Base-by-base conservation (phyloP, 306 rosid species). In the Pterocarpus santalinus region DNA sequence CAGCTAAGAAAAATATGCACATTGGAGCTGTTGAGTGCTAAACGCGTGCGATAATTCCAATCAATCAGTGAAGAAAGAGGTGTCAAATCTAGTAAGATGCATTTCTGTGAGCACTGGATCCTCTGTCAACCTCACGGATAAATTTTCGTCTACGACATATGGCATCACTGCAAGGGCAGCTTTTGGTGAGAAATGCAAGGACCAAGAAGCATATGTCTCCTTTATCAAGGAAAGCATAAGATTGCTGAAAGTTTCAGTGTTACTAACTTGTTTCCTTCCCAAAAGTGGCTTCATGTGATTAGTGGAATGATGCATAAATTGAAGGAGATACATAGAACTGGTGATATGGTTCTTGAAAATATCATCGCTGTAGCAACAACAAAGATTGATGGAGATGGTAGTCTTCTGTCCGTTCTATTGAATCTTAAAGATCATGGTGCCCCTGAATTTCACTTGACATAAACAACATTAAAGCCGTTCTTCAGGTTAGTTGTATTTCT, bases 401-500 rank as follows among this genome's bases (percentile, higher is more conserved):
- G 57, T 51, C 57, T 51, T 51, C 61, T 55, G 30, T n/a, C 30
- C 8, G 74, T 69, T 36, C 82, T 84, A 62, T 16, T 84, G 55
- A 75, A 43, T 32, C 10, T 75, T 10, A 58, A 69, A 71, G 75
- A 75, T 3, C 28, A 46, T 0, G 73, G 17, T 22, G 61, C 38
- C 8, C 74, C 60, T 43, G 64, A 36, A 56, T 65, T 73, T 65
- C 63, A 69, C 2, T 73, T 80, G 64, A 58, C 85, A 44, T 44
- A 35, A 1, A 75, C 38, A 76, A 80, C 60, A 65, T 84, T 8
- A 70, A 82, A 72, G 80, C 80, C 0, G 22, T 78, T 60, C 52
- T 74, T 58, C 58, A 67, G 83, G 87, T 84, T 57, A 77, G 8
- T 38, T 14, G 8, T 41, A 3, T 53, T 43, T 33, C 5, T 32